Base-by-base conservation (phyloP, 371 early-diverging fungal genomes). In the Apophysomyces variabilis region DNA sequence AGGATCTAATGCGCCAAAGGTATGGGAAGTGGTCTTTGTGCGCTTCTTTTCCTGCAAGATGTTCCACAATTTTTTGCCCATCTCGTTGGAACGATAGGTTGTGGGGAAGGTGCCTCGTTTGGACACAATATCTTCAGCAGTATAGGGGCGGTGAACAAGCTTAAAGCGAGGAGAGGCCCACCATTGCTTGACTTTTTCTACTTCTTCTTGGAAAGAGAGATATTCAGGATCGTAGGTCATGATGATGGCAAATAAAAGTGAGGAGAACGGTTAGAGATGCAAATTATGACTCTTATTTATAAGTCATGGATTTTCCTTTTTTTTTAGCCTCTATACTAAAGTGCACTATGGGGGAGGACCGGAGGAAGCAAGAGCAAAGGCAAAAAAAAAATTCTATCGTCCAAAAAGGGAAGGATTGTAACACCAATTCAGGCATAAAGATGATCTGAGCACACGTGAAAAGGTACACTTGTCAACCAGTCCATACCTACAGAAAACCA, bases 1-100 rank as follows among this genome's bases (percentile, higher is more conserved):
- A 43, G 96, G 93, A 72, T 97, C 97, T 57, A 98, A 86, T 46
- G 92, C 88, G 62, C 99, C 99, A 77, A 96, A 99, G 39, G 99
- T 99, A 79, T 92, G 92, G 46, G 96, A 92, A 47, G 95, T 90
- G 7, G 93, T 91, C 62, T 89, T 85, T 66, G 83, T 86, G 56
- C 79, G 79, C 75, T 94, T 91, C 86, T 96, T 95, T 35, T 77
- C 65, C 74, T 92, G 86, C 65, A 99, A 79, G 37, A 96, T 78
- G 38, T 73, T 78, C 96, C 96, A 98, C 37, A 96, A 86, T 86
- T 99, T 99, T 79, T 96, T 96, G 57, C 94, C 97, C 85, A 92
- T 91, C 38, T 60, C 70, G 77, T 97, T 87, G 26, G 98, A 96
- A 35, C 93, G 86, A 70, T 95, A 97, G 6, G 85, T 74, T n/a